Conservation (phyloP, 2,329 filamentous ascomycete genomes). For the Lasiodiplodia sp. region DNA sequence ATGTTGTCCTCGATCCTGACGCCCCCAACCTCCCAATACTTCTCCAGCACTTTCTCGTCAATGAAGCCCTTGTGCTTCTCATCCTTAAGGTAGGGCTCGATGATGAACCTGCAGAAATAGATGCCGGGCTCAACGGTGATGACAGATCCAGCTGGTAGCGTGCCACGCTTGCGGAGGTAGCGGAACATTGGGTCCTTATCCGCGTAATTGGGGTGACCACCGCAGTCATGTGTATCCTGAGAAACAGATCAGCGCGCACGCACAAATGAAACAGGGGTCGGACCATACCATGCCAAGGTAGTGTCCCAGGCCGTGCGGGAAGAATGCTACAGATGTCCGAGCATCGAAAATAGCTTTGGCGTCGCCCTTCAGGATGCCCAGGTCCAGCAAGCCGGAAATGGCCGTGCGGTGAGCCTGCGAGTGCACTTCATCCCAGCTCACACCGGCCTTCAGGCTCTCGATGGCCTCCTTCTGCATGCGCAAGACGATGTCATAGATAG, state of each 20-base stretch:
- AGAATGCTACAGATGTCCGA: constrained; percentile 57
- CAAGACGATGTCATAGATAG: constrained; percentile 82
- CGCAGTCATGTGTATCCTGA: constrained; percentile 57
- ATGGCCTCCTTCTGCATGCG: constrained; percentile 87
- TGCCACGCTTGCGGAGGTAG: constrained; percentile 81
- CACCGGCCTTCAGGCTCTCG: constrained; percentile 73
- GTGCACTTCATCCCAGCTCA: constrained; percentile 84
- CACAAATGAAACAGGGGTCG: background rate
- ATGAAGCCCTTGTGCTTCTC: constrained; percentile 69
- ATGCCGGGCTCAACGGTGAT: constrained; percentile 94
- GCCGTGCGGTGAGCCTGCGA: constrained; percentile 80
- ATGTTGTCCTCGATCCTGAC: constrained; percentile 94
- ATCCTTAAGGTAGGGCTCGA: constrained; percentile 72
- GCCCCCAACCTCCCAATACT: constrained; percentile 81
- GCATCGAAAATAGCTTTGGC: constrained; percentile 57
- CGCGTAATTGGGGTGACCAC: constrained; percentile 57
- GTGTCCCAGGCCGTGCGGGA: constrained; percentile 60
- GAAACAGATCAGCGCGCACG: constrained; percentile 3
- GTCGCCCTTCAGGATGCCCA: constrained; percentile 76
- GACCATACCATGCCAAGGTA: constrained; percentile 55
- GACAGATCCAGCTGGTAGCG: constrained; percentile 78
- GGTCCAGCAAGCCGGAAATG: constrained; percentile 76
- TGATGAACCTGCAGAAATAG: constrained; percentile 78
- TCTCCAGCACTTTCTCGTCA: constrained; percentile 68
- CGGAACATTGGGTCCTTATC: constrained; percentile 86